phyloP scores from a whole-genome alignment of 306 rosid genomes.

The Cucumis sativus region Cucumber_9930_V3 NC_026658.2:13543001-13543500 shows the following conservation, averaged over 20 bases:
- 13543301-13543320: slow-evolving; percentile 96
- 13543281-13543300: slow-evolving; percentile 1
- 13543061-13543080: no score
- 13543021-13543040: no score
- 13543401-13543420: slow-evolving; percentile 3
- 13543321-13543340: slow-evolving; percentile 96
- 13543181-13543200: no score
- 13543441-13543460: slow-evolving; percentile 76
- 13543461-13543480: slow-evolving; percentile 81
- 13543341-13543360: slow-evolving; percentile 48
- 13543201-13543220: no score
- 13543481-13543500: slow-evolving; percentile 79
- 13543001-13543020: no score
- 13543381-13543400: slow-evolving; percentile 7
- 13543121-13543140: no score
- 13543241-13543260: neutral
- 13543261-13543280: neutral
- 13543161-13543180: neutral
- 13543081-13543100: no score
- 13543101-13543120: no score
- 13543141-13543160: no score
- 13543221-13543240: neutral
- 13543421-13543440: neutral
- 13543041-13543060: no score
- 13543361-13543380: neutral